Conservation (phyloP, 2,329 filamentous ascomycete genomes). For the Chalara sp. region DNA sequence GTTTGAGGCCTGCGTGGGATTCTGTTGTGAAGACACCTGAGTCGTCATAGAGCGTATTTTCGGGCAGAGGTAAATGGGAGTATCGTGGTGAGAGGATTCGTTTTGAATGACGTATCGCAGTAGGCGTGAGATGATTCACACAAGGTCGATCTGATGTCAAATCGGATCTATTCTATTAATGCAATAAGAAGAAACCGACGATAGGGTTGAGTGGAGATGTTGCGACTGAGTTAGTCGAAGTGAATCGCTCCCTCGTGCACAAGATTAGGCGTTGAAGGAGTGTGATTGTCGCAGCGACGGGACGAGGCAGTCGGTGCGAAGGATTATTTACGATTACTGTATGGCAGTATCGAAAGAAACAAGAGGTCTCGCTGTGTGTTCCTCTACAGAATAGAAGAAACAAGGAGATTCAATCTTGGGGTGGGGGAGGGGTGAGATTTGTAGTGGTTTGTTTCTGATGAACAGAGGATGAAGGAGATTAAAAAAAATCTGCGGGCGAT, state of each 20-base stretch:
- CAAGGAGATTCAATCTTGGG: too few relatives aligned
- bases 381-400: slow-evolving; percentile 27
- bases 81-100: slow-evolving; percentile 13
- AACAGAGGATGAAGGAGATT: neutral
- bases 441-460: neutral
- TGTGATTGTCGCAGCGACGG: slow-evolving; percentile 11
- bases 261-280: slow-evolving; percentile 16
- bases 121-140: slow-evolving; percentile 14
- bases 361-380: slow-evolving; percentile 19
- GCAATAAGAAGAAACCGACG: slow-evolving; percentile 6
- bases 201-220: slow-evolving; percentile 14
- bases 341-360: slow-evolving; percentile 10
- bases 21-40: slow-evolving; percentile 25
- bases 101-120: slow-evolving; percentile 25
- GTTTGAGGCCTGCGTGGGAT: slow-evolving; percentile 44
- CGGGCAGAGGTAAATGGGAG: slow-evolving; percentile 1
- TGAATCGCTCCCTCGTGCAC: slow-evolving; percentile 25
- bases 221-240: slow-evolving; percentile 22
- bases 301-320: slow-evolving; percentile 15
- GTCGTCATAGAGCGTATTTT: slow-evolving; percentile 28
- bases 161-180: slow-evolving; percentile 14
- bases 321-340: slow-evolving; percentile 9
- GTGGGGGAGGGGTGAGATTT: neutral
- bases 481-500: too few relatives aligned
- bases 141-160: slow-evolving; percentile 22